A percentile compares a stretch with the other conserved stretches of the same genome.
Conservation (phyloP, 176 grass and related monocot genomes). For the Paspalum notatum region DNA sequence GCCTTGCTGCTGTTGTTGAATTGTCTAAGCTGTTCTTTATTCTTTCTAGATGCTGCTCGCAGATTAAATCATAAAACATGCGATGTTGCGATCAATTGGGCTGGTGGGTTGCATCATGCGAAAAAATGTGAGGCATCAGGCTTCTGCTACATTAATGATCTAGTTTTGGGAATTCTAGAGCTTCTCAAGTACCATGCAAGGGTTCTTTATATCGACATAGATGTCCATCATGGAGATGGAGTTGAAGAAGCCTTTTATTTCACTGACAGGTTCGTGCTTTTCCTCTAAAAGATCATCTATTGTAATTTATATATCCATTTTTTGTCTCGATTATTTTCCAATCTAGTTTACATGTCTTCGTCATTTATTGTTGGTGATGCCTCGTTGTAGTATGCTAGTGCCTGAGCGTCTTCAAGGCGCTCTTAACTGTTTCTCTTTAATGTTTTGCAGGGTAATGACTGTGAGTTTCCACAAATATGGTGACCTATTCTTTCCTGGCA, state of each 20-base stretch:
- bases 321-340: neutral
- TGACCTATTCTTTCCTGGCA: slow-evolving; percentile 95
- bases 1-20: neutral
- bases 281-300: neutral
- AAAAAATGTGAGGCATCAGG: slow-evolving; percentile 95
- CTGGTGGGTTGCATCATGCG: slow-evolving; percentile 93
- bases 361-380: slow-evolving; percentile 10
- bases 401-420: neutral
- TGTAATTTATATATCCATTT: slow-evolving; percentile 5
- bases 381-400: neutral
- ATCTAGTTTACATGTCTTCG: neutral
- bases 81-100: slow-evolving; percentile 98
- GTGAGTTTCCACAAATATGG: slow-evolving; percentile 98
- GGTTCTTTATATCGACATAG: slow-evolving; percentile 97
- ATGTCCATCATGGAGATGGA: slow-evolving; percentile 99
- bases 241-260: slow-evolving; percentile 99
- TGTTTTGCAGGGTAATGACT: slow-evolving; percentile 84
- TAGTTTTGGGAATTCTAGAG: slow-evolving; percentile 94
- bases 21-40: slow-evolving; percentile 42
- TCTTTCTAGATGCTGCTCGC: slow-evolving; percentile 84
- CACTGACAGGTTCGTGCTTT: slow-evolving; percentile 80
- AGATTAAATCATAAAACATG: slow-evolving; percentile 85
- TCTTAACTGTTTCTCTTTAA: slow-evolving; percentile 33
- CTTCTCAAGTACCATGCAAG: slow-evolving; percentile 97
- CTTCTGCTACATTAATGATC: slow-evolving; percentile 99